phyloP scores from a whole-genome alignment of 441 rosid species.

The Capsella rubella region DNA sequence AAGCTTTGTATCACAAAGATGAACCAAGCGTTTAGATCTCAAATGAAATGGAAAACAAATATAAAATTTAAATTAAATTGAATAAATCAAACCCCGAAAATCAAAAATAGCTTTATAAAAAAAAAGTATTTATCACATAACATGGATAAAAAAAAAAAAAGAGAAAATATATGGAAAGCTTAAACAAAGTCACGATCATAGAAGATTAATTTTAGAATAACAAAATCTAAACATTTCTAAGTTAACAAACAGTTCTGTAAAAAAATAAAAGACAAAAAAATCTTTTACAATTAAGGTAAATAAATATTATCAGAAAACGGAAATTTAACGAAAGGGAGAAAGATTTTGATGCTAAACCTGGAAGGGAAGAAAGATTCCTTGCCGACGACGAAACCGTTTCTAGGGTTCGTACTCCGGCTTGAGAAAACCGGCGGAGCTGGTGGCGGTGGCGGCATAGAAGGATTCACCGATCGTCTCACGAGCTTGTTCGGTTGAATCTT shows the following conservation, averaged over 20 bases:
- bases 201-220: slow-evolving; percentile 27
- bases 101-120: background rate
- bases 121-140: slow-evolving; percentile 22
- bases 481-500: slow-evolving; percentile 35
- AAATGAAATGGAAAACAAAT: background rate
- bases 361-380: slow-evolving; percentile 38
- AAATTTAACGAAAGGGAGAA: background rate
- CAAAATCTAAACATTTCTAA: slow-evolving; percentile 10
- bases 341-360: slow-evolving; percentile 37
- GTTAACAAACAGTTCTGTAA: background rate
- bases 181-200: slow-evolving; percentile 29
- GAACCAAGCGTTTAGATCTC: slow-evolving; percentile 28
- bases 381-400: slow-evolving; percentile 42
- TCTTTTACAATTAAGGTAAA: slow-evolving; percentile 18
- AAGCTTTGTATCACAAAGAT: slow-evolving; percentile 23
- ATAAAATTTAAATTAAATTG: background rate
- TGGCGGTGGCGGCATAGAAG: slow-evolving; percentile 42
- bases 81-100: background rate
- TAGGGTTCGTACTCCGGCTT: slow-evolving; percentile 25
- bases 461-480: slow-evolving; percentile 40
- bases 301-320: slow-evolving; percentile 8
- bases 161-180: slow-evolving; percentile 2
- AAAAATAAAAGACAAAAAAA: slow-evolving; percentile 11
- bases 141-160: slow-evolving; percentile 17
- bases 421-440: slow-evolving; percentile 37